Conservation (phyloP, 257 asterid genomes). For the Ballota nigra region DNA sequence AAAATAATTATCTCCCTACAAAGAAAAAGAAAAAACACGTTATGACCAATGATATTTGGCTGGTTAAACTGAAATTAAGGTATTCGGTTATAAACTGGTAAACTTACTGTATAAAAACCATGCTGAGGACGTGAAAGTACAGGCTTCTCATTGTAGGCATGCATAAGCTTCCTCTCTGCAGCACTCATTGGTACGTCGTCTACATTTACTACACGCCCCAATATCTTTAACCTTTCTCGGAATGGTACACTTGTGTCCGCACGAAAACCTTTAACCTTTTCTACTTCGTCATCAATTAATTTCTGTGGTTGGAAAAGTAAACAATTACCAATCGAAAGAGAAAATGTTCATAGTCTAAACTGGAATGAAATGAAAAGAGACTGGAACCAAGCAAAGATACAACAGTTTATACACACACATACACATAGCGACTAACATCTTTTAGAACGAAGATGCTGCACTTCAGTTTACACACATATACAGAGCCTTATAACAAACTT, state of each 20-base stretch:
- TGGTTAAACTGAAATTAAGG: neutral
- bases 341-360: neutral
- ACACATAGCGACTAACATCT: too few species aligned
- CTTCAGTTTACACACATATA: neutral
- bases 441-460: too few species aligned
- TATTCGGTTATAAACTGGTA: neutral
- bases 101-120: slow-evolving; percentile 62
- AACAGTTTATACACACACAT: neutral
- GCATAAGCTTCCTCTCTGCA: slow-evolving; percentile 94
- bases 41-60: neutral
- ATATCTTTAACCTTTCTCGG: slow-evolving; percentile 88
- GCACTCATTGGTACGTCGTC: slow-evolving; percentile 85
- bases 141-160: slow-evolving; percentile 92
- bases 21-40: neutral
- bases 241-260: slow-evolving; percentile 58
- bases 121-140: slow-evolving; percentile 99
- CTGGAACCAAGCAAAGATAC: neutral
- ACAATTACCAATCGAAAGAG: neutral
- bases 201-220: slow-evolving; percentile 86
- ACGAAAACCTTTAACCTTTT: slow-evolving; percentile 82
- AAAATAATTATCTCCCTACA: slow-evolving; percentile 82
- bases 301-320: slow-evolving; percentile 40
- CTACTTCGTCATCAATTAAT: slow-evolving; percentile 74
- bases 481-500: neutral
- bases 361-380: neutral